Evolutionary conservation across 306 rosid genomes (phyloP), one percentile per base, ranked within the genome.

Genomic region (Hippophae tibetana): DNA sequence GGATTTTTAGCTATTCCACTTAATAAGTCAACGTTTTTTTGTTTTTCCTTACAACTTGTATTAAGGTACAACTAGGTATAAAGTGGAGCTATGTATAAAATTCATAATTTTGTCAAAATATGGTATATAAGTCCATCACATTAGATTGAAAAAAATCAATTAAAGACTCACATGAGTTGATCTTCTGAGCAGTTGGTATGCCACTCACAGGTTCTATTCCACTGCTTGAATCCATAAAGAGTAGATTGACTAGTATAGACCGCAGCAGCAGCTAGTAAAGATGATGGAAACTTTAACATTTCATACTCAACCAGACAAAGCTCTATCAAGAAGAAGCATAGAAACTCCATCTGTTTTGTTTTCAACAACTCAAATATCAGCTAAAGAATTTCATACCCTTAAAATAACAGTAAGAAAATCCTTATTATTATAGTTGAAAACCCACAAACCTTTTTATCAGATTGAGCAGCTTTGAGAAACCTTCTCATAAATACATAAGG

Each of bases 381-480:
- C 0, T 23, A 13, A 13, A 6, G 44, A 23, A 57, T 66, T 43
- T 51, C 41, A 23, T 14, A 56, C 12, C 0, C 9, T 1, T 27
- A 13, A 7, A 47, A 62, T 18, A 18, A 1, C 23, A 18, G 23
- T 18, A 13, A 10, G 18, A 27, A 57, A 4, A 48, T 7, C 47
- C 10, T 5, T 9, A 14, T 52, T 62, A 58, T 31, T 7, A 52
- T 56, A 46, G 47, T 61, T 11, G 43, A 53, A 14, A 13, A 42
- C 9, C 23, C 26, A 45, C 78, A 23, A 1, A 85, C 98, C 79
- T 86, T 93, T 60, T 64, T 84, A 68, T 86, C 85, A 13, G 87
- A 81, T 74, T 86, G 86, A 80, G 97, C 93, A 59, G 99, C 99
- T 82, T 93, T 93, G 49, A 93, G 82, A 80, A 86, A 93, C 81